Base-by-base conservation (phyloP, 2,329 filamentous ascomycete species). In the Diaporthe citriasiana region DNA sequence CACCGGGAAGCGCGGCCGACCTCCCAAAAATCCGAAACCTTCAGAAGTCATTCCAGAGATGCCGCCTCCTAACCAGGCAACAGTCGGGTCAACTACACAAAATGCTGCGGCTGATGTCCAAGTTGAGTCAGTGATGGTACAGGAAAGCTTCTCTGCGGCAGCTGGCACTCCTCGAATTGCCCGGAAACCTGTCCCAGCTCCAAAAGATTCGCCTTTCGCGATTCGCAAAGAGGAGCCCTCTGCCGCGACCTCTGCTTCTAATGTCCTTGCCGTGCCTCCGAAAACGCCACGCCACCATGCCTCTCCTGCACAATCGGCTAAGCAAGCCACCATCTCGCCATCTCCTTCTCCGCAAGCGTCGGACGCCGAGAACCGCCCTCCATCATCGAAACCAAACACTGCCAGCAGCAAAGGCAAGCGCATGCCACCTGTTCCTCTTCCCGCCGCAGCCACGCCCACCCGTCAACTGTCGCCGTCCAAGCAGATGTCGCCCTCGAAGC, bases 301-400 rank as follows among this genome's bases (percentile, higher is more conserved):
- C 33, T 87, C 86, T 0, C 85, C 88, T 1, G 85, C 85, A 0
- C 83, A 85, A 1, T 85, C 86, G 7, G 87, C 88, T 15, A 87
- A 85, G 71, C 89, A 91, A 76, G 82, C 89, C 17, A 89, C 83
- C 1, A 77, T 89, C 8, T 90, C 90, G 0, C 92, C 91, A 0
- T 93, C 92, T 0, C 89, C 89, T 25, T 93, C 93, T 1, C 92
- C 92, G 0, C 93, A 94, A 78, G 93, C 93, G 1, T 95, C 94
- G 0, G 93, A 97, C 80, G 93, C 93, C 0, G 94, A 97, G 81
- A 96, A 96, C 77, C 91, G 90, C 63, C 93, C 93, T 0, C 94
- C 94, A 0, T 93, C 93, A 1, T 91, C 91, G 7, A 89, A 87
- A 70, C 89, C 89, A 1, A 85, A 88, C 4, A 85, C 85, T 65